Conservation (phyloP, 179 eudicot genomes). For the Drosera spatulata region DNA sequence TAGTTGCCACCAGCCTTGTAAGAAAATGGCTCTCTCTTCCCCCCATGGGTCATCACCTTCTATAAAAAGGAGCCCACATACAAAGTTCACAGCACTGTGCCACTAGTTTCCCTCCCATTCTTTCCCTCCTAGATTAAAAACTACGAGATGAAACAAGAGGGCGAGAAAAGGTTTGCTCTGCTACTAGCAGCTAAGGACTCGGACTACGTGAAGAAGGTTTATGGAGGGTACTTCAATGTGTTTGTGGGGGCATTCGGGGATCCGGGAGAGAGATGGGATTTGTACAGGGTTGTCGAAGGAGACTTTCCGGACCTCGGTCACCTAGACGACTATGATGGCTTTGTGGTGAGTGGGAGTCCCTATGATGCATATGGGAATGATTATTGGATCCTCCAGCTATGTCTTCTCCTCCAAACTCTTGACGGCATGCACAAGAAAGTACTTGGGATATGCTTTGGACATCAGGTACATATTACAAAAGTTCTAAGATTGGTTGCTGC, state of each 20-base stretch:
- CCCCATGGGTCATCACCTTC: no score
- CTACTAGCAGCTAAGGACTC: slow-evolving; percentile 38
- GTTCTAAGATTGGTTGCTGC: background rate
- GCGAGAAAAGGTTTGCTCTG: slow-evolving; percentile 23
- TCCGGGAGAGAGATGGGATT: slow-evolving; percentile 32
- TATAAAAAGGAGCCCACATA: no score
- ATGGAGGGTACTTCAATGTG: slow-evolving; percentile 27
- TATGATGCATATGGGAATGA: slow-evolving; percentile 40
- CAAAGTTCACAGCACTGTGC: no score
- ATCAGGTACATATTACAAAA: slow-evolving; percentile 20
- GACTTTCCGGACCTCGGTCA: slow-evolving; percentile 27
- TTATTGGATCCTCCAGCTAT: slow-evolving; percentile 36
- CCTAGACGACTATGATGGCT: slow-evolving; percentile 33
- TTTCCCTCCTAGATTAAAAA: background rate
- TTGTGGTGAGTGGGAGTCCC: slow-evolving; percentile 45
- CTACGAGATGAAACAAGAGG: background rate
- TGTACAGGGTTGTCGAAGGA: slow-evolving; percentile 40
- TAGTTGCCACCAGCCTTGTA: no score
- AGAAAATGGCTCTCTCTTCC: no score
- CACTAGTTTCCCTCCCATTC: background rate
- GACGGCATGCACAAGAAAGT: slow-evolving; percentile 19
- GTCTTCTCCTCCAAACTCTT: slow-evolving; percentile 22
- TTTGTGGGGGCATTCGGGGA: slow-evolving; percentile 21
- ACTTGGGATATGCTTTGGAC: slow-evolving; percentile 53
- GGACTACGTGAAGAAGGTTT: slow-evolving; percentile 24